Evolutionary conservation across 148 eudicot genomes (phyloP).

Genomic region (Rhododendron kiyosumense): DNA sequence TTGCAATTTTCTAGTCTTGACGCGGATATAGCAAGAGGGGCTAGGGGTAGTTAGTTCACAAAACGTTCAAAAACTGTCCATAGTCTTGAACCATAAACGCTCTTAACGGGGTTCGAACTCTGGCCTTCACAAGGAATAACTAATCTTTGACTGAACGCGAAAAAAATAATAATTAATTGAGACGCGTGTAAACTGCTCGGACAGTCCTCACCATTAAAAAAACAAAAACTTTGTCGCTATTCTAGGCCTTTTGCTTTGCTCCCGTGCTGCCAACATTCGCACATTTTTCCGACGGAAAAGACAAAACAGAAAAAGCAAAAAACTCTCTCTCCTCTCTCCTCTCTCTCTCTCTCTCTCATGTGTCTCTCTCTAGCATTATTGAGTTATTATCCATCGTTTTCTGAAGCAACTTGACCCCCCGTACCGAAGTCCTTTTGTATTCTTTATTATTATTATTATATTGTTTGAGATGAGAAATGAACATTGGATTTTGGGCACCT

Average conservation of each 20-base stretch:
- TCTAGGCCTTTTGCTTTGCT: conserved; percentile 43
- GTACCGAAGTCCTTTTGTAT: not conserved
- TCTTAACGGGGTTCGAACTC: too few relatives aligned
- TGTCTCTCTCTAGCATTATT: conserved; percentile 8
- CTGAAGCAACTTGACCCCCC: conserved; percentile 1
- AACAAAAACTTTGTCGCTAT: conserved; percentile 21
- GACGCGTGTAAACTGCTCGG: too few relatives aligned
- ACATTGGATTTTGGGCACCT: not conserved
- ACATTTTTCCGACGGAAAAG: conserved; percentile 14
- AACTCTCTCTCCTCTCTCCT: not conserved
- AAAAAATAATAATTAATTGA: too few relatives aligned
- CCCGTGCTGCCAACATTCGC: conserved; percentile 85
- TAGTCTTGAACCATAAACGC: too few relatives aligned
- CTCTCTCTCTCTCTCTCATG: not conserved
- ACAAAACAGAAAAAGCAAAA: not conserved
- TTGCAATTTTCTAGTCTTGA: too few relatives aligned
- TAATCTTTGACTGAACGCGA: too few relatives aligned
- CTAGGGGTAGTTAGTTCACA: too few relatives aligned
- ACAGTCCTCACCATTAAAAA: too few relatives aligned
- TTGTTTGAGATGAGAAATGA: not conserved
- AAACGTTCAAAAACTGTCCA: too few relatives aligned
- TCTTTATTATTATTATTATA: too few relatives aligned
- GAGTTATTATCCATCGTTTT: conserved; percentile 22
- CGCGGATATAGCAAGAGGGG: too few relatives aligned
- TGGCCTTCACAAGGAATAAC: too few relatives aligned